These are phyloP conservation scores for Euphrasia confusa DNA, from an alignment of 257 asterid genomes.

Conservation along the genomic window DNA sequence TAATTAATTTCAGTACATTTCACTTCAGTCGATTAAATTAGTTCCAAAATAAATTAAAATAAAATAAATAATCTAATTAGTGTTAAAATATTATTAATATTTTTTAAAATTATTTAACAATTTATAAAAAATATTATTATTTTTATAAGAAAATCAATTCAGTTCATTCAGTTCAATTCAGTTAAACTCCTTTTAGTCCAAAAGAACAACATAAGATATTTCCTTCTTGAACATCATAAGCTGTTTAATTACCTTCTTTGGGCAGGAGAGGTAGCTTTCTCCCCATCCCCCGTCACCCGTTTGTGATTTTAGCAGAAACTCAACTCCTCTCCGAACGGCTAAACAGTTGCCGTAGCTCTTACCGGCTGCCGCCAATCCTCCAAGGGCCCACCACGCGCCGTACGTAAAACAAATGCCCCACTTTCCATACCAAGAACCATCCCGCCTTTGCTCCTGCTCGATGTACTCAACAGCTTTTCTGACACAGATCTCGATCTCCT, in stretches of 20 bases:
- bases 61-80: no score
- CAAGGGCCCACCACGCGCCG: constrained; percentile 75
- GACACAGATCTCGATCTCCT: constrained; percentile 44
- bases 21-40: no score
- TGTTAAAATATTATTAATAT: no score
- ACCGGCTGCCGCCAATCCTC: constrained; percentile 66
- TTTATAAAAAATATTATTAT: no score
- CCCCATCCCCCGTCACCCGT: constrained; percentile 84
- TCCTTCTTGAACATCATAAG: not conserved
- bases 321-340: constrained; percentile 49
- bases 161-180: no score
- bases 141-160: no score
- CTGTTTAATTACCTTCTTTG: constrained; percentile 45
- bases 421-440: constrained; percentile 87
- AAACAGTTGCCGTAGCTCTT: constrained; percentile 41
- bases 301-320: constrained; percentile 55
- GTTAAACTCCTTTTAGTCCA: no score
- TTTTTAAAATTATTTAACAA: no score
- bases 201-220: not conserved
- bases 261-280: constrained; percentile 76
- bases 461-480: constrained; percentile 45
- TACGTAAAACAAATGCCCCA: constrained; percentile 89
- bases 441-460: constrained; percentile 50
- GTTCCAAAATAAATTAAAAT: no score
- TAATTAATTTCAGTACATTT: no score